Percentiles rank a stretch among this genome's conserved stretches.
Conservation (phyloP, 2,329 filamentous ascomycete genomes). For the Penicillium sp. region DNA sequence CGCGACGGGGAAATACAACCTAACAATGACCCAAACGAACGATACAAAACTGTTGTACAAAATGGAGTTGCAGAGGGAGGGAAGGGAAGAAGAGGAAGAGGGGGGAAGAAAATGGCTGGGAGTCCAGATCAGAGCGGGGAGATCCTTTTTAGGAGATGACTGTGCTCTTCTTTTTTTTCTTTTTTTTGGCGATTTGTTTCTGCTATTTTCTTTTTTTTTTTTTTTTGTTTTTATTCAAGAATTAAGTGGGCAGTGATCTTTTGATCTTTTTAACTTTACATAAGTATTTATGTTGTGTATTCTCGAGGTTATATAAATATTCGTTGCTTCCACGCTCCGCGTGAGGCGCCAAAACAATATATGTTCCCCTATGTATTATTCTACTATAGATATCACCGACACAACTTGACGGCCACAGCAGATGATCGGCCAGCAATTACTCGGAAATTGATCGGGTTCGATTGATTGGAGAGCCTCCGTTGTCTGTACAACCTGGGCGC, state of each 20-base stretch:
- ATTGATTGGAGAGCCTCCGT: conserved; percentile 21
- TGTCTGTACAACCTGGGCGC: conserved; percentile 19
- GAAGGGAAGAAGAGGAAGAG: conserved; percentile 16
- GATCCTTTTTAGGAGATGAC: conserved; percentile 8
- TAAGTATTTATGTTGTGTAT: background rate
- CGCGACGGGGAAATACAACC: conserved; percentile 17
- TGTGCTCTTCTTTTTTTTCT: background rate
- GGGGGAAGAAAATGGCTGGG: conserved; percentile 23
- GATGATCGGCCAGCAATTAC: conserved; percentile 8
- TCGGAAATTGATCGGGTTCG: conserved; percentile 17
- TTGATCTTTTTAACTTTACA: background rate
- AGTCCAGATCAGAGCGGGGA: conserved; percentile 23
- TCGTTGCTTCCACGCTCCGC: background rate
- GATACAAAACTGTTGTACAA: conserved; percentile 27
- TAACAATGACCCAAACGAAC: conserved; percentile 19
- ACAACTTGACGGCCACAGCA: background rate
- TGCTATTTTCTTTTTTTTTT: background rate
- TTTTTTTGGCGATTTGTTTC: background rate
- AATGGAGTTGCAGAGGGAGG: conserved; percentile 18
- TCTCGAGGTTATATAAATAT: background rate
- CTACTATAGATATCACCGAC: background rate
- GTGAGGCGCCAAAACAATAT: background rate
- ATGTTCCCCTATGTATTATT: background rate
- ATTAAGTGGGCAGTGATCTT: background rate
- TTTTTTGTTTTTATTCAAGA: background rate